phyloP scores from a whole-genome alignment of 176 grass and related monocot genomes.

The Musa schizocarpa region DNA sequence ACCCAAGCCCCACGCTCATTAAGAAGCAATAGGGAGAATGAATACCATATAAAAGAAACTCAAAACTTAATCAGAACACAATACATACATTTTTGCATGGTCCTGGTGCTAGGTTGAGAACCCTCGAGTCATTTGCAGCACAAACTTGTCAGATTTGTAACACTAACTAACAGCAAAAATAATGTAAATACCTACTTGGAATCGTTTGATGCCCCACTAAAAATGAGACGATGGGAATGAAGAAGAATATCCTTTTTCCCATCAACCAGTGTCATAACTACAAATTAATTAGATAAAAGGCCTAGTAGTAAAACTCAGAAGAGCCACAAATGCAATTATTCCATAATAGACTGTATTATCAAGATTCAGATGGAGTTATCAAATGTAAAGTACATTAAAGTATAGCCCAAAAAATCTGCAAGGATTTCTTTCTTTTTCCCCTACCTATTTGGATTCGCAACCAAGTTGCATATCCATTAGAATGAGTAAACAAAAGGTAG shows the following conservation, averaged over 20 bases:
- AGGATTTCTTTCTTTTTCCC: neutral
- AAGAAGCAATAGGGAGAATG: slow-evolving; percentile 34
- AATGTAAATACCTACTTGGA: slow-evolving; percentile 70
- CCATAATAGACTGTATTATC: neutral
- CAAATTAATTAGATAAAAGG: neutral
- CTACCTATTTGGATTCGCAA: slow-evolving; percentile 7
- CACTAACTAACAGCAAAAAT: slow-evolving; percentile 55
- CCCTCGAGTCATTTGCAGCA: slow-evolving; percentile 76
- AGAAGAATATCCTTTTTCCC: slow-evolving; percentile 19
- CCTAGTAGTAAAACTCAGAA: neutral
- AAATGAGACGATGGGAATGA: neutral
- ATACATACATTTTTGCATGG: slow-evolving; percentile 85
- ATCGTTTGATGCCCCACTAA: neutral
- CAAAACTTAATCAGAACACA: slow-evolving; percentile 44
- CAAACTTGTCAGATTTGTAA: slow-evolving; percentile 71
- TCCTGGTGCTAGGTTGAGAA: slow-evolving; percentile 58
- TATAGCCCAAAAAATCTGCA: neutral
- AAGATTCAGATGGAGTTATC: neutral
- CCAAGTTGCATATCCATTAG: slow-evolving; percentile 2
- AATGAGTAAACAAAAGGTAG: slow-evolving; percentile 33
- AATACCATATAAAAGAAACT: slow-evolving; percentile 29
- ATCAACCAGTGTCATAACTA: neutral
- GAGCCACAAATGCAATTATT: neutral
- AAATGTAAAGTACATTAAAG: neutral
- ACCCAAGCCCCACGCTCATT: slow-evolving; percentile 50